Evolutionary conservation across 108 stramenopile genomes (phyloP).

Genomic region (Aureococcus anophagefferens): DNA sequence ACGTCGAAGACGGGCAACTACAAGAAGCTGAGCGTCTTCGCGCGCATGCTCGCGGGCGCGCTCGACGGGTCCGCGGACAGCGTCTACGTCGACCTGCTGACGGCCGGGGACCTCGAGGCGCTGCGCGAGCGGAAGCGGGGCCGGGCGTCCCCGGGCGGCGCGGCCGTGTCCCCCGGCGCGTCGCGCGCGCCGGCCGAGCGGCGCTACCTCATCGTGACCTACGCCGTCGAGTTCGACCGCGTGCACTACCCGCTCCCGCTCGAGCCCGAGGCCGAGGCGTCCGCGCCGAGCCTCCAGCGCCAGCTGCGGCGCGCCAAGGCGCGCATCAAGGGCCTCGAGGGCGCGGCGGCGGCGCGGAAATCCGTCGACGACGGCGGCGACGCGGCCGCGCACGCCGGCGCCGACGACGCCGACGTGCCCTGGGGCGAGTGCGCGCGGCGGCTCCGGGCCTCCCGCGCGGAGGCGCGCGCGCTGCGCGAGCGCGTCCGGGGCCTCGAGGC

Average conservation of each 20-base stretch:
- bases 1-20: conserved; percentile 47
- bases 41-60: conserved; percentile 43
- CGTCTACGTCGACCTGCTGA: conserved; percentile 45
- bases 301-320: too few relatives aligned
- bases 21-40: conserved; percentile 44
- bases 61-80: conserved; percentile 16
- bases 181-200: background rate
- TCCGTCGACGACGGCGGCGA: too few relatives aligned
- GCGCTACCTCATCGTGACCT: conserved; percentile 46
- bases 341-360: too few relatives aligned
- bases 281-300: too few relatives aligned
- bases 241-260: conserved; percentile 55
- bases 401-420: too few relatives aligned
- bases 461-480: too few relatives aligned
- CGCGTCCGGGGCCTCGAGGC: too few relatives aligned
- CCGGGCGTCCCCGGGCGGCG: background rate
- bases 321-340: too few relatives aligned
- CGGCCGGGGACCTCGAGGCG: conserved; percentile 31
- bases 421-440: too few relatives aligned
- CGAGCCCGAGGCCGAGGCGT: conserved; percentile 14
- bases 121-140: conserved; percentile 1
- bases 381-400: too few relatives aligned
- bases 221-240: conserved; percentile 42
- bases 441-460: too few relatives aligned
- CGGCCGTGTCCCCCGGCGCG: background rate